Conservation (phyloP, 352 stramenopile genomes). For the Saprolegnia parasitica region DNA sequence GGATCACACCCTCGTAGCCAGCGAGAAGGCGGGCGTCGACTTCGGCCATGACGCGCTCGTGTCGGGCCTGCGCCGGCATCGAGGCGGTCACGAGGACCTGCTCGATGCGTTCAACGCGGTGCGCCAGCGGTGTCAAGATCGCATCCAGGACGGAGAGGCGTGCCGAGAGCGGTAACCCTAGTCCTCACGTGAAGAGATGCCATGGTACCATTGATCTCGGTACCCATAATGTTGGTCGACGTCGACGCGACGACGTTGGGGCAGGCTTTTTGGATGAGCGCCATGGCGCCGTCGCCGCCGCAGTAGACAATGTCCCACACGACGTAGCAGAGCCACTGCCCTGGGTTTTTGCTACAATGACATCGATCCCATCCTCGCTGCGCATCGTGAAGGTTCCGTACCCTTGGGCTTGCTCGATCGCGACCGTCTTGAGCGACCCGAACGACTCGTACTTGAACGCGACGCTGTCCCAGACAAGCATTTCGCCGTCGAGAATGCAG, state of each 20-base stretch:
- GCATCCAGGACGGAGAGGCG: conserved; percentile 57
- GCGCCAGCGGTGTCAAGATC: conserved; percentile 61
- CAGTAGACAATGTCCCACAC: conserved; percentile 83
- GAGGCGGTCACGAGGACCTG: conserved; percentile 70
- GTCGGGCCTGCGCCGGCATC: conserved; percentile 59
- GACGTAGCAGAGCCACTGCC: conserved; percentile 77
- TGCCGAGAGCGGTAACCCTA: conserved; percentile 53
- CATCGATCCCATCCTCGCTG: conserved; percentile 33
- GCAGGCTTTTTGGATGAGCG: conserved; percentile 7
- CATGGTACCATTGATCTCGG: neutral
- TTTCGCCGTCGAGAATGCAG: conserved; percentile 80
- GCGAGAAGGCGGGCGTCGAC: conserved; percentile 64
- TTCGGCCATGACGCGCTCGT: conserved; percentile 77
- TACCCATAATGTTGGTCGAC: conserved; percentile 26
- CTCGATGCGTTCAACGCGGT: conserved; percentile 73
- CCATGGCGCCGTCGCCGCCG: conserved; percentile 32
- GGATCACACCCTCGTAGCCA: conserved; percentile 75
- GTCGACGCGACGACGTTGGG: neutral
- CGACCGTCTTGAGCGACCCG: conserved; percentile 74
- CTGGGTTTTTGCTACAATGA: conserved; percentile 40
- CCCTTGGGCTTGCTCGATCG: conserved; percentile 38
- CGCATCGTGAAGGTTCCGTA: no score
- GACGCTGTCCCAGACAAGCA: conserved; percentile 86
- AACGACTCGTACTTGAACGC: conserved; percentile 74
- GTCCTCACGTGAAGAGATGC: neutral